Evolutionary conservation across 805 yeast species (phyloP).

Genomic region (Suhomyces sp.): DNA sequence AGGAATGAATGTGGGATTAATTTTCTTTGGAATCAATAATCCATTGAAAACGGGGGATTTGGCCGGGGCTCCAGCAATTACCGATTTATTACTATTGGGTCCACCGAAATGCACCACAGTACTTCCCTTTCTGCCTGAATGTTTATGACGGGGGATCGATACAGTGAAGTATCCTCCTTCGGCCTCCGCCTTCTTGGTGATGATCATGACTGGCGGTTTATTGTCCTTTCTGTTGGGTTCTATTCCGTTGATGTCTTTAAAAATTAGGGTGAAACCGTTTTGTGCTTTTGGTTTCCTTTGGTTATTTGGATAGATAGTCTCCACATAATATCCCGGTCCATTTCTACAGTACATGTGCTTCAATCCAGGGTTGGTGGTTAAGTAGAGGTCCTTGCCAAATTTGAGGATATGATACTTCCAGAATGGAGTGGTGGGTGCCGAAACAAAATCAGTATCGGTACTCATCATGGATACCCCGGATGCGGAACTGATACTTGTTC

Average conservation of each 20-base stretch:
- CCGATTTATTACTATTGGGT: slow-evolving; percentile 4
- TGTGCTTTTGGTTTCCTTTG: slow-evolving; percentile 9
- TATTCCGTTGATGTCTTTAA: slow-evolving; percentile 23
- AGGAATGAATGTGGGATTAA: slow-evolving; percentile 23
- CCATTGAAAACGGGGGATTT: slow-evolving; percentile 23
- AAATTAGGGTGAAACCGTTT: slow-evolving; percentile 26
- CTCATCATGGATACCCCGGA: slow-evolving; percentile 8
- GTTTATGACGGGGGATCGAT: slow-evolving; percentile 18
- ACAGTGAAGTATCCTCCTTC: slow-evolving; percentile 32
- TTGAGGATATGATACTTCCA: slow-evolving; percentile 67
- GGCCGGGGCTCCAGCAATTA: background rate
- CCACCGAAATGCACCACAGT: slow-evolving; percentile 3
- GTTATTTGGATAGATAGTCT: slow-evolving; percentile 27
- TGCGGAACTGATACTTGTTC: slow-evolving; percentile 4
- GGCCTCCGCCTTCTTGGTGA: slow-evolving; percentile 22
- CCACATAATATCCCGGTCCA: slow-evolving; percentile 64
- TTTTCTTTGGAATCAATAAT: slow-evolving; percentile 23
- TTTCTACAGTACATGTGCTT: slow-evolving; percentile 57
- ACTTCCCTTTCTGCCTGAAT: slow-evolving; percentile 4
- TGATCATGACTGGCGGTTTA: slow-evolving; percentile 27
- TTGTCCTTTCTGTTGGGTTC: slow-evolving; percentile 12
- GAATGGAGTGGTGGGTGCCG: slow-evolving; percentile 27
- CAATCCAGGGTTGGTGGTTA: slow-evolving; percentile 66
- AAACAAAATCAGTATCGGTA: slow-evolving; percentile 8
- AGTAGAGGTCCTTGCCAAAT: slow-evolving; percentile 54